Conservation (phyloP, 2,329 filamentous ascomycete genomes). For the Hortaea werneckii region DNA sequence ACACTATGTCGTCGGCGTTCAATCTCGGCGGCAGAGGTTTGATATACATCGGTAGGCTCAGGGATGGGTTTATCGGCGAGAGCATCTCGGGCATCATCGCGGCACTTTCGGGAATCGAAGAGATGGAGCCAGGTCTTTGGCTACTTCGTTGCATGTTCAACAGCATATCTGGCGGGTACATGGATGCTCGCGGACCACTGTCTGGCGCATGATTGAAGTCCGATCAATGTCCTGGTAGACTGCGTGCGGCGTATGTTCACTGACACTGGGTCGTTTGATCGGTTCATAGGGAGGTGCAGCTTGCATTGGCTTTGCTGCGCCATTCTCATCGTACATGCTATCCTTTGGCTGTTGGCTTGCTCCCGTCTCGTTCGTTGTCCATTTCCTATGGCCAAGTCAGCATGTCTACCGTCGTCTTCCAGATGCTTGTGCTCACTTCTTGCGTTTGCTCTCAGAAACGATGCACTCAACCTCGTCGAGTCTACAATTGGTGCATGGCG, state of each 20-base stretch:
- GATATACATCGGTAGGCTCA: constrained; percentile 57
- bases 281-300: constrained; percentile 24
- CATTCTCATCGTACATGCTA: constrained; percentile 2
- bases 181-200: constrained; percentile 9
- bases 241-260: constrained; percentile 51
- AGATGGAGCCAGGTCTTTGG: constrained; percentile 14
- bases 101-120: constrained; percentile 9
- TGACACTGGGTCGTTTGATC: constrained; percentile 10
- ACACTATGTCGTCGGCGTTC: constrained; percentile 70
- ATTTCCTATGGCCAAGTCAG: constrained; percentile 20
- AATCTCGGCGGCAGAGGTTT: constrained; percentile 70
- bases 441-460: constrained; percentile 63
- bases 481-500: constrained; percentile 79
- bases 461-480: constrained; percentile 68
- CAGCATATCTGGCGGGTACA: constrained; percentile 21
- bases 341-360: constrained; percentile 10
- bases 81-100: constrained; percentile 16
- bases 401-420: not conserved
- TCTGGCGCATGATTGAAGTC: constrained; percentile 11
- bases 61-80: constrained; percentile 17
- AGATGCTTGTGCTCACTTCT: constrained; percentile 49
- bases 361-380: constrained; percentile 18
- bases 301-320: constrained; percentile 17
- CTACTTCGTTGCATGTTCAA: constrained; percentile 20
- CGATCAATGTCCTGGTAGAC: constrained; percentile 34